Conservation (phyloP, 352 stramenopile genomes). For the Globisporangium canariense region DNA sequence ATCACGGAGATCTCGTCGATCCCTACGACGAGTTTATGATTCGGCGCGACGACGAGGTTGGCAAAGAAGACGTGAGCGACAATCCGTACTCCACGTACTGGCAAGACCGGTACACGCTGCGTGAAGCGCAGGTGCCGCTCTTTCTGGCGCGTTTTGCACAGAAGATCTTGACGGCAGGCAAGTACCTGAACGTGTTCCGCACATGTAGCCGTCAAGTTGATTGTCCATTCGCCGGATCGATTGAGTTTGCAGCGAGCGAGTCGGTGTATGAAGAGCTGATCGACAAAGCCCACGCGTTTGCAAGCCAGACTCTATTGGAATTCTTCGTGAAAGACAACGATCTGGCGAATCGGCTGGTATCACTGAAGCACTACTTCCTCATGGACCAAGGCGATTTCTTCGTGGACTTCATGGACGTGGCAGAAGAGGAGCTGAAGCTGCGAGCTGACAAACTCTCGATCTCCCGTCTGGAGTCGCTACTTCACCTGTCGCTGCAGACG, state of each 20-base stretch:
- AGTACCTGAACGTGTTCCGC: conserved; percentile 91
- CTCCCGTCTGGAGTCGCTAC: conserved; percentile 90
- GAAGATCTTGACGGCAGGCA: conserved; percentile 90
- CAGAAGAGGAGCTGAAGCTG: conserved; percentile 92
- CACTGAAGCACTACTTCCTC: conserved; percentile 98
- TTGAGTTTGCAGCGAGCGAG: conserved; percentile 61
- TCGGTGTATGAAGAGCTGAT: conserved; percentile 82
- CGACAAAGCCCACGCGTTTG: conserved; percentile 79
- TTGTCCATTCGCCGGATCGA: conserved; percentile 73
- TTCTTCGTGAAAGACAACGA: conserved; percentile 85
- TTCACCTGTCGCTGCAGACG: conserved; percentile 93
- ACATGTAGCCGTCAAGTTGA: conserved; percentile 77
- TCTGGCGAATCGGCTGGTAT: conserved; percentile 67
- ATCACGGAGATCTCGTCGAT: conserved; percentile 86
- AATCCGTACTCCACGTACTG: conserved; percentile 91
- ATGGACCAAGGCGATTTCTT: conserved; percentile 99
- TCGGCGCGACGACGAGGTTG: conserved; percentile 66
- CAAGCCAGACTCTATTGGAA: conserved; percentile 68
- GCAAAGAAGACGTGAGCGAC: conserved; percentile 79
- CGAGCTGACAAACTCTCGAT: conserved; percentile 85
- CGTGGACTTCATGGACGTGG: conserved; percentile 97
- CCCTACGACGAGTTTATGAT: conserved; percentile 93
- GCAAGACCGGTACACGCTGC: conserved; percentile 83
- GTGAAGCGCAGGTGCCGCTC: conserved; percentile 71
- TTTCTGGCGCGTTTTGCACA: conserved; percentile 71